phyloP scores from a whole-genome alignment of 1,284 basidiomycete genomes.

The Laetiporus sulphureus region DNA sequence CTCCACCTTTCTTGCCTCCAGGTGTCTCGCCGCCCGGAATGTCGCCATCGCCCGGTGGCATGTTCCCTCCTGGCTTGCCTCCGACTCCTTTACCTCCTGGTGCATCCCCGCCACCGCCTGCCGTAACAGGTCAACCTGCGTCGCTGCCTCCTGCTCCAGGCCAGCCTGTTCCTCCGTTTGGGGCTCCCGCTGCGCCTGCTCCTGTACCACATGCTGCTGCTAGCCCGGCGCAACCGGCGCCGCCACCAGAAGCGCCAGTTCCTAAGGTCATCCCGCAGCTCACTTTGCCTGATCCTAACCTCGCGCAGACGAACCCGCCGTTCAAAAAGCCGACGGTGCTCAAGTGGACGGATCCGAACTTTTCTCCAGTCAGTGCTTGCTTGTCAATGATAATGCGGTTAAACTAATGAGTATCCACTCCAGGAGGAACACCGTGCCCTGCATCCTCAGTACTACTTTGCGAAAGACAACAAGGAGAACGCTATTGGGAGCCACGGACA shows the following conservation, averaged over 20 bases:
- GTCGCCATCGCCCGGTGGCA: too few relatives aligned
- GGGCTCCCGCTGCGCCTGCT: neutral
- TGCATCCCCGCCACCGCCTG: slow-evolving; percentile 14
- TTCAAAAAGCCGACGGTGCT: slow-evolving; percentile 76
- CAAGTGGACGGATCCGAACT: slow-evolving; percentile 72
- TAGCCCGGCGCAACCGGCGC: slow-evolving; percentile 7
- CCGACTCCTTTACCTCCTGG: slow-evolving; percentile 14
- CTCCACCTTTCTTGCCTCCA: slow-evolving; percentile 24
- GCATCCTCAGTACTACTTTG: slow-evolving; percentile 61
- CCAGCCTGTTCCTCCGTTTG: slow-evolving; percentile 5
- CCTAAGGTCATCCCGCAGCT: slow-evolving; percentile 24
- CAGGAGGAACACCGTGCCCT: slow-evolving; percentile 81
- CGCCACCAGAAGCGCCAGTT: slow-evolving; percentile 4
- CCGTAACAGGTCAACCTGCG: slow-evolving; percentile 15
- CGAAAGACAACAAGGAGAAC: slow-evolving; percentile 22
- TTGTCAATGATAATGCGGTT: too few relatives aligned
- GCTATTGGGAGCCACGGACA: too few relatives aligned
- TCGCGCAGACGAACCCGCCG: slow-evolving; percentile 59
- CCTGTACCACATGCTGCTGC: neutral
- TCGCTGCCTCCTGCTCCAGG: slow-evolving; percentile 4
- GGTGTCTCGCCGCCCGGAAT: slow-evolving; percentile 18
- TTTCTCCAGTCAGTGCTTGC: slow-evolving; percentile 54
- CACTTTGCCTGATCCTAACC: slow-evolving; percentile 47
- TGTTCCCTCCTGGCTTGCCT: slow-evolving; percentile 19
- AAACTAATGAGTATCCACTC: neutral